Percentiles rank a stretch among this genome's conserved stretches.
These are phyloP conservation scores for Ceratocystis harringtonii DNA, from an alignment of 2,329 filamentous ascomycete species.

Conservation along the genomic window DNA sequence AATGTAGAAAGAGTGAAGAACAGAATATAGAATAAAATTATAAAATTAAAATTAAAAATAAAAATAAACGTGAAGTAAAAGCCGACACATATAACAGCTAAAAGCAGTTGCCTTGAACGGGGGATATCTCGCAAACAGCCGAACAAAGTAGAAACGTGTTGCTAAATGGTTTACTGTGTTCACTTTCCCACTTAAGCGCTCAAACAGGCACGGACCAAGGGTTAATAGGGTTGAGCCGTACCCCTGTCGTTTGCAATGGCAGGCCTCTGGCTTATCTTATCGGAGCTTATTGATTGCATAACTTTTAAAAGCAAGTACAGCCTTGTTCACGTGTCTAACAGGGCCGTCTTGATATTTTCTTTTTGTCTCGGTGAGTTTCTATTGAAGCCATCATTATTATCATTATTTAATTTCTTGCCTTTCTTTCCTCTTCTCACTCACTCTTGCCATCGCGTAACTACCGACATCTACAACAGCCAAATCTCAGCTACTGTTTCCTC, in stretches of 20 bases:
- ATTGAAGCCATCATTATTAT: neutral
- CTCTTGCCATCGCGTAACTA: too few species aligned
- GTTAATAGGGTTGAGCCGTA: neutral
- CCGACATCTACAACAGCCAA: neutral
- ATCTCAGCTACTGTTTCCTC: neutral
- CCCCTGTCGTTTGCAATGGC: neutral
- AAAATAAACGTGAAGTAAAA: neutral
- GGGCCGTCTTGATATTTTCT: neutral
- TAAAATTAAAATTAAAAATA: neutral
- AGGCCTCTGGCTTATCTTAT: constrained; percentile 1
- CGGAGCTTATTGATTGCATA: neutral
- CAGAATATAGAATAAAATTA: neutral
- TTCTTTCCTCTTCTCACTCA: neutral
- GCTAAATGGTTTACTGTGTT: constrained; percentile 14
- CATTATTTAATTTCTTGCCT: neutral
- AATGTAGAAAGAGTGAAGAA: neutral
- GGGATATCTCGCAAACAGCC: neutral
- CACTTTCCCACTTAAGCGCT: neutral
- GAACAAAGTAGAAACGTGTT: constrained; percentile 5
- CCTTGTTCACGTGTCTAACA: neutral
- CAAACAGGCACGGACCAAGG: neutral
- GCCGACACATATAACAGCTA: neutral
- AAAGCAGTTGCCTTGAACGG: neutral
- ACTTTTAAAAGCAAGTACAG: neutral
- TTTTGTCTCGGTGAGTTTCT: neutral